phyloP scores from a whole-genome alignment of 2,329 filamentous ascomycete species.

The Trichoderma koningiopsis region DNA sequence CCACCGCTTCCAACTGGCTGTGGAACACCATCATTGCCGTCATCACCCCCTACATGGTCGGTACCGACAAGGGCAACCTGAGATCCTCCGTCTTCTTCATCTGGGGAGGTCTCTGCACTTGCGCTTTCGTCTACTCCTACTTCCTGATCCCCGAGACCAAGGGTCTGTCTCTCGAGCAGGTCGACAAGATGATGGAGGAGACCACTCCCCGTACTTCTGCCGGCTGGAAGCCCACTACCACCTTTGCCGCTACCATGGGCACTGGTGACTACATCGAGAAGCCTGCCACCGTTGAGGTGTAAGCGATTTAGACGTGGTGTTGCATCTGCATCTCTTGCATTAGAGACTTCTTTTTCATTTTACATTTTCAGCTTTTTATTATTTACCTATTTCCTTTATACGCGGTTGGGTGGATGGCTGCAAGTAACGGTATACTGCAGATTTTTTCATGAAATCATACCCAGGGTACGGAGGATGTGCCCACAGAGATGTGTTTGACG shows the following conservation, averaged over 20 bases:
- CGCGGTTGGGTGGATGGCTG: slow-evolving; percentile 15
- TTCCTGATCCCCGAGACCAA: slow-evolving; percentile 76
- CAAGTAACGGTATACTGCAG: slow-evolving; percentile 21
- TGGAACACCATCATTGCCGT: slow-evolving; percentile 77
- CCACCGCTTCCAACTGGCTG: slow-evolving; percentile 88
- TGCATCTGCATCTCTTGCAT: slow-evolving; percentile 1
- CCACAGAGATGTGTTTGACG: slow-evolving; percentile 19
- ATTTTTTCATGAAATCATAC: slow-evolving; percentile 23
- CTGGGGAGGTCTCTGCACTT: slow-evolving; percentile 68
- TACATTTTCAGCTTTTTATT: background rate
- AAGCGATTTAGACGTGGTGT: slow-evolving; percentile 26
- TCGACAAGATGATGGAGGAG: slow-evolving; percentile 89
- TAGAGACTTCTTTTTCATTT: background rate
- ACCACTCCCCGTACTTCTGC: slow-evolving; percentile 73
- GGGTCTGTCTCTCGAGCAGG: slow-evolving; percentile 76
- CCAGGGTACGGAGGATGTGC: slow-evolving; percentile 14
- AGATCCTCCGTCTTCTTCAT: slow-evolving; percentile 73
- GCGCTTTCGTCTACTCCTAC: slow-evolving; percentile 66
- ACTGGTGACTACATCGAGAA: slow-evolving; percentile 40
- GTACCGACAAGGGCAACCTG: slow-evolving; percentile 63
- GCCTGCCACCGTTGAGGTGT: slow-evolving; percentile 32
- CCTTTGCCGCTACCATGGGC: slow-evolving; percentile 58
- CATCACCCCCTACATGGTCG: slow-evolving; percentile 74
- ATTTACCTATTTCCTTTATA: slow-evolving; percentile 15
- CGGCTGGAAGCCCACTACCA: slow-evolving; percentile 73